These are phyloP conservation scores for Cryphonectria parasitica DNA, from an alignment of 2,329 filamentous ascomycete species.

Conservation along the genomic window DNA sequence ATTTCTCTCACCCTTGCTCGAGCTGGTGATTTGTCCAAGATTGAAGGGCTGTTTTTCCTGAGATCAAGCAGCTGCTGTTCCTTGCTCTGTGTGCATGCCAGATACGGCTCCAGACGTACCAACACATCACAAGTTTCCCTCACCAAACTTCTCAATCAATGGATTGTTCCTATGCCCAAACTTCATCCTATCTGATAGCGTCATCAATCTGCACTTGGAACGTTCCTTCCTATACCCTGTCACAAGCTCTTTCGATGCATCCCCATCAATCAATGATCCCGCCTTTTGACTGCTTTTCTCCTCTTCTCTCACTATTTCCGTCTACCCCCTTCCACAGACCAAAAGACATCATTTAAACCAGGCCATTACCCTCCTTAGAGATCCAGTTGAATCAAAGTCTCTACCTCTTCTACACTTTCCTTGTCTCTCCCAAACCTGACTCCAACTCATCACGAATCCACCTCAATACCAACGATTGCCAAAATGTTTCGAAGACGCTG, in stretches of 20 bases:
- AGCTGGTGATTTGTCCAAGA: background rate
- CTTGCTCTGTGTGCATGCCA: background rate
- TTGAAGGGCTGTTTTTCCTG: background rate
- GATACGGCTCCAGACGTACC: background rate
- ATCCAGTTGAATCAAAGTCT: background rate
- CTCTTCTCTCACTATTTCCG: background rate
- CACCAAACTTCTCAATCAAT: background rate
- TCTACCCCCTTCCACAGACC: background rate
- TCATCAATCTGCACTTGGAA: background rate
- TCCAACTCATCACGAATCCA: background rate
- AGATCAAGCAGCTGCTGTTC: background rate
- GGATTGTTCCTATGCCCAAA: background rate
- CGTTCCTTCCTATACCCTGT: background rate
- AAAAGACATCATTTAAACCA: background rate
- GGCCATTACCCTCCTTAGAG: background rate
- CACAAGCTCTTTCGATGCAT: background rate
- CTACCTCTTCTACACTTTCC: background rate
- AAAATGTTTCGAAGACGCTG: conserved; percentile 77
- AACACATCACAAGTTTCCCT: background rate
- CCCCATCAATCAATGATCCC: background rate
- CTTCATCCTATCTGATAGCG: background rate
- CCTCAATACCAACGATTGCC: conserved; percentile 4
- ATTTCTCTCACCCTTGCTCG: background rate
- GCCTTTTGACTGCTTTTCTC: background rate
- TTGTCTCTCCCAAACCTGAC: background rate